Percentiles rank a stretch among this genome's conserved stretches.
These are phyloP conservation scores for Cladosporium sp. DNA, from an alignment of 2,329 filamentous ascomycete genomes.

Conservation along the genomic window DNA sequence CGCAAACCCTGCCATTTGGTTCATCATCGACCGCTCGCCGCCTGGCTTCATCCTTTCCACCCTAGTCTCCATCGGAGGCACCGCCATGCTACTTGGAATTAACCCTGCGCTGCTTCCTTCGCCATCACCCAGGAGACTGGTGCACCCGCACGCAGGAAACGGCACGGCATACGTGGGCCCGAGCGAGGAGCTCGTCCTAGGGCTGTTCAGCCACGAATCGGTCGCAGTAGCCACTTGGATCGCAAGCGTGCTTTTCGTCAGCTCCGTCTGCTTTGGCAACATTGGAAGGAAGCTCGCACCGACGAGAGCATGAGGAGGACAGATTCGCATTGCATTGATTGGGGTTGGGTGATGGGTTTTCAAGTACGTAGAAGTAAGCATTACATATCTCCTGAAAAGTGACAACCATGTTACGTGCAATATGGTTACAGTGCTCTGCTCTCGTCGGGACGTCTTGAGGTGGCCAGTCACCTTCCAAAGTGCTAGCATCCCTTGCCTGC, in stretches of 20 bases:
- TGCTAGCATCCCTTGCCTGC: no score
- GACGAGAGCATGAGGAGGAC: background rate
- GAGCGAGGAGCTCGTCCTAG: conserved; percentile 30
- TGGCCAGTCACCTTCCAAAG: no score
- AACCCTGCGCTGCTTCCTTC: conserved; percentile 72
- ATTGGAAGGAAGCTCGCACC: conserved; percentile 74
- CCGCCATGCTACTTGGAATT: conserved; percentile 64
- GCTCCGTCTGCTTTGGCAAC: conserved; percentile 91
- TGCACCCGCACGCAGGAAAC: conserved; percentile 20
- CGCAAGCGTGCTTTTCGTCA: conserved; percentile 88
- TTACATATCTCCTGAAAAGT: no score
- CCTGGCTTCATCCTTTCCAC: conserved; percentile 76
- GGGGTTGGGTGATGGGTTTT: background rate
- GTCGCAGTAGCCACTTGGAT: conserved; percentile 80
- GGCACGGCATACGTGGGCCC: conserved; percentile 14
- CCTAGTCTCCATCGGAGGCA: conserved; percentile 66
- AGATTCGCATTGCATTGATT: background rate
- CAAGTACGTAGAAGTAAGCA: no score
- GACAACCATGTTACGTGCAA: no score
- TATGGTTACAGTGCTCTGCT: no score
- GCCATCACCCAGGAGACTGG: conserved; percentile 45
- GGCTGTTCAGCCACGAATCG: conserved; percentile 55
- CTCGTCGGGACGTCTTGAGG: no score
- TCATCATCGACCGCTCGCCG: conserved; percentile 83
- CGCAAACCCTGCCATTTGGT: conserved; percentile 92